Evolutionary conservation across 805 yeast genomes (phyloP), one percentile per base, ranked within the genome.

Genomic region (Wickerhamiella vanderwaltii): DNA sequence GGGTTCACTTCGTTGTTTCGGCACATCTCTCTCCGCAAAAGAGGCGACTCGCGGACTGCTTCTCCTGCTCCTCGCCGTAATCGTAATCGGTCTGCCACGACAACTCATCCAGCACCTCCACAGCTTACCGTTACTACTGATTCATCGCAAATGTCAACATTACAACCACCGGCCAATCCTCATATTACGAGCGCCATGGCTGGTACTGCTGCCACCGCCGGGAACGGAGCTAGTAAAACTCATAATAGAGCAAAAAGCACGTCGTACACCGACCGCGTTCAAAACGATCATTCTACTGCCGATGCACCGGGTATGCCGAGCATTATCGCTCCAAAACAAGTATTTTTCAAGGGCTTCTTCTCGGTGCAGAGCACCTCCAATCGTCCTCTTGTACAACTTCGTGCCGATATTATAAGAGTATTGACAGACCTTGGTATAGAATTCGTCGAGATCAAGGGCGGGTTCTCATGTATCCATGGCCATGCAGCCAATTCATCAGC

Each of bases 291-390:
- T 32, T 33, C 22, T 18, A 19, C 35, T 16, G 34, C 22, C 40
- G 29, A 30, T 13, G 23, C 24, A 86, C 93, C 11, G 72, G 74
- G 79, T 2, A 86, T 87, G 95, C 94, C 93, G 20, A 85, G 95
- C 0, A 85, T 88, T 58, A 95, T 87, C 55, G 84, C 77, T 56
- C 94, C 95, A 46, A 80, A 80, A 62, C 87, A 94, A 1, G 70
- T 87, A 49, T 86, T 85, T 65, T 69, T 87, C 58, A 84, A 86
- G 57, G 96, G 96, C 1, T 87, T 88, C 56, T 87, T 87, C 62
- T 78, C 88, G 46, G 96, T 87, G 37, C 95, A 87, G 62, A 83
- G 94, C 1, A 87, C 97, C 0, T 85, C 95, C 2, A 83, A 95
- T 3, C 85, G 85, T 53, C 91, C 95, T 15, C 67, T 88, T 43